These are phyloP conservation scores for Mycena indigotica DNA, from an alignment of 768 basidiomycete genomes.

Conservation along the genomic window DNA sequence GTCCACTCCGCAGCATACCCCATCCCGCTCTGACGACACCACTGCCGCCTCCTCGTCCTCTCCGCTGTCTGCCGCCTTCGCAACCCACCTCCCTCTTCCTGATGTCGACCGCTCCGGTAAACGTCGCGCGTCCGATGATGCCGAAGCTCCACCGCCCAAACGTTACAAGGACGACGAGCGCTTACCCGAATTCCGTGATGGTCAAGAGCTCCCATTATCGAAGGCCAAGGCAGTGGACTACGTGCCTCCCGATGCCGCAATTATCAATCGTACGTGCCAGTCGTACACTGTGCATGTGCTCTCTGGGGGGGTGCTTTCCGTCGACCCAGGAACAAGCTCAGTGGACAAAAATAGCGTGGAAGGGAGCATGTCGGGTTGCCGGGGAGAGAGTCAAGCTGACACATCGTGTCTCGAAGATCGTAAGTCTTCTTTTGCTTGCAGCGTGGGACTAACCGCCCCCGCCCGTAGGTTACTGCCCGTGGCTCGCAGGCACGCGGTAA, in stretches of 20 bases:
- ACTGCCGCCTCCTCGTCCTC: neutral
- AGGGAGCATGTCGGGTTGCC: neutral
- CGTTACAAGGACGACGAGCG: neutral
- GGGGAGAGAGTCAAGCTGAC: neutral
- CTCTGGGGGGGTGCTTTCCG: neutral
- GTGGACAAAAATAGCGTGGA: neutral
- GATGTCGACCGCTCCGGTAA: neutral
- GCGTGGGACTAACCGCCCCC: neutral
- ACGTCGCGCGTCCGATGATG: neutral
- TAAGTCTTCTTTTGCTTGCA: neutral
- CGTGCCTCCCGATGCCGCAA: neutral
- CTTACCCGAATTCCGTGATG: neutral
- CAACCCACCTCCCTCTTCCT: neutral
- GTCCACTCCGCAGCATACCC: neutral
- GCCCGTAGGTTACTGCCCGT: neutral
- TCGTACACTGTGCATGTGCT: slow-evolving; percentile 1
- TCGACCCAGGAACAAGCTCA: neutral
- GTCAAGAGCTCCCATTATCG: neutral
- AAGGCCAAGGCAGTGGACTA: slow-evolving; percentile 7
- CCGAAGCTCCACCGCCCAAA: neutral
- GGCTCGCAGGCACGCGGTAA: slow-evolving; percentile 11
- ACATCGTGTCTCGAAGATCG: neutral
- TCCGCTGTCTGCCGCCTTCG: neutral
- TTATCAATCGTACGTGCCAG: slow-evolving; percentile 1
- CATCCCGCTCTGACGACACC: neutral